A percentile compares a stretch with the other conserved stretches of the same genome.
These are phyloP conservation scores for Coemansia sp. DNA, from an alignment of 192 early-diverging fungal species.

Conservation along the genomic window DNA sequence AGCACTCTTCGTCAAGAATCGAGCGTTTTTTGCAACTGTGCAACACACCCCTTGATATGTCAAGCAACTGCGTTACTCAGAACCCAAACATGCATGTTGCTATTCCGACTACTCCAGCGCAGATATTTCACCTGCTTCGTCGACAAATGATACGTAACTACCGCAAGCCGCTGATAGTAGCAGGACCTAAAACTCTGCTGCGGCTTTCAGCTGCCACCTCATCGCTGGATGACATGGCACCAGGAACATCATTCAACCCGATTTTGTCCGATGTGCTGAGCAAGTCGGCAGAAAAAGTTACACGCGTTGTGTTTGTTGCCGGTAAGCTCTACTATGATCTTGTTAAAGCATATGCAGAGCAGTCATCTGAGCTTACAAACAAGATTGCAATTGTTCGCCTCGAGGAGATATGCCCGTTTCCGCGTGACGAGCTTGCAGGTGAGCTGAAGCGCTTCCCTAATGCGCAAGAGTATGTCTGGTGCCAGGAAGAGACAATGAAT, in stretches of 20 bases:
- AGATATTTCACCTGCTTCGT: conserved; percentile 94
- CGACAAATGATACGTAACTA: conserved; percentile 87
- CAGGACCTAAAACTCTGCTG: conserved; percentile 70
- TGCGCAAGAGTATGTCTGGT: conserved; percentile 71
- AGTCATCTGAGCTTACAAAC: conserved; percentile 53
- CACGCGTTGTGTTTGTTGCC: conserved; percentile 75
- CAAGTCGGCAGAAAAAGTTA: conserved; percentile 35
- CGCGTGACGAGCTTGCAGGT: conserved; percentile 59
- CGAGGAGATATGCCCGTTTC: conserved; percentile 94
- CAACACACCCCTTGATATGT: conserved; percentile 70
- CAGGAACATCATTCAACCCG: conserved; percentile 81
- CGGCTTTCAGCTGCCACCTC: conserved; percentile 68
- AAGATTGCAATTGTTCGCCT: conserved; percentile 80
- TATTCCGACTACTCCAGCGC: conserved; percentile 89
- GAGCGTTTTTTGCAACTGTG: conserved; percentile 96
- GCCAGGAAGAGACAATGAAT: conserved; percentile 94
- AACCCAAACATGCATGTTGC: conserved; percentile 94
- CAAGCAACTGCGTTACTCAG: conserved; percentile 47
- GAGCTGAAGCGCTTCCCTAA: conserved; percentile 65
- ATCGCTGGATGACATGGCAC: conserved; percentile 74
- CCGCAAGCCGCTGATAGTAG: conserved; percentile 92
- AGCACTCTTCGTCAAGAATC: conserved; percentile 87
- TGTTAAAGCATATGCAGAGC: conserved; percentile 62
- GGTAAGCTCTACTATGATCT: conserved; percentile 96
- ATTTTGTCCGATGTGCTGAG: conserved; percentile 65